Base-by-base conservation (phyloP, 2,329 filamentous ascomycete species). In the Verticillium dahliae region DNA sequence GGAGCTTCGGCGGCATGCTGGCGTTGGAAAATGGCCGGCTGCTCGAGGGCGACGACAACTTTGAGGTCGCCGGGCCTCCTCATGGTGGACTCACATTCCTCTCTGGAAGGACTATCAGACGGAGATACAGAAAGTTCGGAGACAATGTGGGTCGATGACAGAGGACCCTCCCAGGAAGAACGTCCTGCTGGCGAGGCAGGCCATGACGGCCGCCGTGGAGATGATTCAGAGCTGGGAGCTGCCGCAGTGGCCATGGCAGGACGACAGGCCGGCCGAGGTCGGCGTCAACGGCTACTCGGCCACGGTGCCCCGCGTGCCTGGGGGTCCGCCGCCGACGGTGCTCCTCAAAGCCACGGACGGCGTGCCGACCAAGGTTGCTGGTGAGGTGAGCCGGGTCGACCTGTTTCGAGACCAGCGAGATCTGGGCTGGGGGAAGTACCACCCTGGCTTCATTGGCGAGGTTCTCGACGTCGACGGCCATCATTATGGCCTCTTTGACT, bases 1-100 rank as follows among this genome's bases (percentile, higher is more conserved):
- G 83, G 83, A 84, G 81, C 4, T 67, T 85, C 4, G 83, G 83
- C 13, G 83, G 83, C 0, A 67, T 81, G 54, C 67, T 85, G 15
- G 77, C 81, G 6, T 72, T 85, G 13, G 80, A 85, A 85, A 67
- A 74, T 84, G 58, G 77, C 82, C 71, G 75, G 58, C 70, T 78
- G 63, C 70, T 84, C 7, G 62, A 65, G 13, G 59, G 61, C 4
- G 52, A 57, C 0, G 70, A 62, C 4, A 50, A 54, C 1, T 69
- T 83, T 31, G 72, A 71, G 1, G 74, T 85, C 10, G 65, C 77
- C 0, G 83, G 83, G 83, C 14, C 76, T 85, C 56, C 67, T 85
- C 62, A 78, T 84, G 73, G 71, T 85, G 18, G 83, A 86, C 67
- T 81, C 76, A 56, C 13, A 84, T 70, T 57, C 74, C 77, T 5